Percentiles rank a stretch among this genome's conserved stretches.
Evolutionary conservation across 805 yeast species (phyloP).

Genomic region (Cyberlindnera bimundalis): DNA sequence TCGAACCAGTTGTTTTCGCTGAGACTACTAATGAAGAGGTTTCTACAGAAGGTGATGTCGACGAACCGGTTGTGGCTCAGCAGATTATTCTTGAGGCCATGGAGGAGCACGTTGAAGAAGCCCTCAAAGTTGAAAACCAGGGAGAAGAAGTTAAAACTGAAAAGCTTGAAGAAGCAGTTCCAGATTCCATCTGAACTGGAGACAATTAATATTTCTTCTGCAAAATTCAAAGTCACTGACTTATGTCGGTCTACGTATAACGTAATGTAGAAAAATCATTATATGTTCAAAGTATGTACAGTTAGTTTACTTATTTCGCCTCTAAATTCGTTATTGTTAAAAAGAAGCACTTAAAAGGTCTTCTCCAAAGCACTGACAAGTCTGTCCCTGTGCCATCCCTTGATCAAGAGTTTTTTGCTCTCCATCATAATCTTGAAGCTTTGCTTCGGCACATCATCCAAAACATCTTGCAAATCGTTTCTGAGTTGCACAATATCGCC

Average conservation of each 20-base stretch:
- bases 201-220: no score
- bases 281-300: constrained; percentile 6
- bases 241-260: no score
- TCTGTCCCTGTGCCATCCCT: constrained; percentile 24
- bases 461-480: constrained; percentile 52
- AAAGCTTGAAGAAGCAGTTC: no score
- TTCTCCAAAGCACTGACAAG: constrained; percentile 16
- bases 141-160: no score
- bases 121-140: no score
- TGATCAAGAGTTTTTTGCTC: constrained; percentile 43
- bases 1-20: no score
- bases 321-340: neutral
- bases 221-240: no score
- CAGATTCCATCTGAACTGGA: no score
- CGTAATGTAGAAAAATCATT: neutral
- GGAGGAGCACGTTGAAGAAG: neutral
- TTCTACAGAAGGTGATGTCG: no score
- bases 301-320: neutral
- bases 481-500: constrained; percentile 69
- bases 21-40: no score
- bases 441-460: constrained; percentile 46
- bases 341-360: constrained; percentile 12
- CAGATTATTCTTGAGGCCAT: neutral
- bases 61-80: neutral
- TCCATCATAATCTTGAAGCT: constrained; percentile 47